Evolutionary conservation across 2,329 filamentous ascomycete species (phyloP).

Genomic region (Septoria linicola): DNA sequence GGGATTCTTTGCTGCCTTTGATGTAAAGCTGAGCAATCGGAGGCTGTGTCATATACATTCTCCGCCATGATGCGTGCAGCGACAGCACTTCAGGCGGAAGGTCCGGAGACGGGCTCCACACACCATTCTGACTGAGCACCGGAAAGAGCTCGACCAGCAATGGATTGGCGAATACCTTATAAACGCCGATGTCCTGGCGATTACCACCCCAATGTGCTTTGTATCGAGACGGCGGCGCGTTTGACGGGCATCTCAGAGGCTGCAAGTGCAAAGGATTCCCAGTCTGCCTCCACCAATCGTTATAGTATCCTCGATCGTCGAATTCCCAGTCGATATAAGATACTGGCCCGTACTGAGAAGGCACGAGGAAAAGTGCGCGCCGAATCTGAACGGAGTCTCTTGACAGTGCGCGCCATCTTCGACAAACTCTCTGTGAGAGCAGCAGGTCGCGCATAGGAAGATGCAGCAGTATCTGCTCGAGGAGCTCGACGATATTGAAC

Average conservation of each 20-base stretch:
- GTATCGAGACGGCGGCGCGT: background rate
- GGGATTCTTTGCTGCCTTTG: background rate
- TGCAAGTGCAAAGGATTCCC: background rate
- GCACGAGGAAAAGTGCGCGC: constrained; percentile 4
- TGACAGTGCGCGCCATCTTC: background rate
- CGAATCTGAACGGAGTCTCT: constrained; percentile 1
- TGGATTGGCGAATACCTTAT: constrained; percentile 1
- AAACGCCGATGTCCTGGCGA: background rate
- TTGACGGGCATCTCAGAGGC: background rate
- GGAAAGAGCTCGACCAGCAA: constrained; percentile 2
- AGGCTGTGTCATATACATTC: constrained; percentile 11
- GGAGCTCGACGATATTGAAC: background rate
- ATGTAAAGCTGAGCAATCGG: background rate
- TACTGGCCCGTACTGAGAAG: background rate
- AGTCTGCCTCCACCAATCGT: background rate
- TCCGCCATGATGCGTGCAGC: constrained; percentile 2
- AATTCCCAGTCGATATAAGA: background rate
- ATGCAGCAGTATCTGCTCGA: constrained; percentile 8
- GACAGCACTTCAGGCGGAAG: background rate
- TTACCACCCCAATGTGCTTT: constrained; percentile 2
- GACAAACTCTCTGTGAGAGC: constrained; percentile 4
- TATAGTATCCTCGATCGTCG: background rate
- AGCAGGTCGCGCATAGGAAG: constrained; percentile 12
- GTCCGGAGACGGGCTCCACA: background rate
- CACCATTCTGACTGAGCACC: background rate